Conservation (phyloP, 352 stramenopile genomes). For the Phytophthora idaei region DNA sequence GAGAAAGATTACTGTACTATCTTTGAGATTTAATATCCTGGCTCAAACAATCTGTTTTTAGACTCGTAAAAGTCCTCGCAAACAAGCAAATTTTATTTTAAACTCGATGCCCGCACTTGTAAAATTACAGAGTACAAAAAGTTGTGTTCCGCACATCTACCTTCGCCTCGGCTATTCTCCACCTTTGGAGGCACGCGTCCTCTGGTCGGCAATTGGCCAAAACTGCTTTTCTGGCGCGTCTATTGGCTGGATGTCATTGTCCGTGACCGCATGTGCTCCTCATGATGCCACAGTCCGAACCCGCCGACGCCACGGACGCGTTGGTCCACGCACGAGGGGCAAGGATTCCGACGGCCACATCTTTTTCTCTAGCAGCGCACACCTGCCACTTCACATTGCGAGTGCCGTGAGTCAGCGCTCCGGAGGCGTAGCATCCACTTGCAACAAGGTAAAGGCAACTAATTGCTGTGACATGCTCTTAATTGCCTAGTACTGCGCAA, state of each 20-base stretch:
- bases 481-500: slow-evolving; percentile 1
- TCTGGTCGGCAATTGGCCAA: slow-evolving; percentile 2
- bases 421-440: not conserved
- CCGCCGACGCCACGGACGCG: slow-evolving; percentile 10
- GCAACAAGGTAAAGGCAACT: slow-evolving; percentile 12
- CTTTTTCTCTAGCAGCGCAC: slow-evolving; percentile 16
- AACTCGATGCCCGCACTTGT: not conserved
- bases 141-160: slow-evolving; percentile 10
- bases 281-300: slow-evolving; percentile 36
- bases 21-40: not conserved
- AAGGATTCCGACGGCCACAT: slow-evolving; percentile 29
- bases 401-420: slow-evolving; percentile 10
- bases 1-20: not conserved
- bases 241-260: slow-evolving; percentile 26
- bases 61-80: too few species aligned
- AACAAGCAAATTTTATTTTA: too few species aligned
- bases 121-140: not conserved
- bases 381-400: slow-evolving; percentile 16
- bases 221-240: not conserved
- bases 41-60: not conserved
- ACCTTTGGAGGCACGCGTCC: slow-evolving; percentile 30
- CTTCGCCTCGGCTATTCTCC: slow-evolving; percentile 27
- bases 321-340: slow-evolving; percentile 15
- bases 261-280: slow-evolving; percentile 7
- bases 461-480: slow-evolving; percentile 9